Conservation (phyloP, 208 protist species). For the Trypanosoma conorhini region DNA sequence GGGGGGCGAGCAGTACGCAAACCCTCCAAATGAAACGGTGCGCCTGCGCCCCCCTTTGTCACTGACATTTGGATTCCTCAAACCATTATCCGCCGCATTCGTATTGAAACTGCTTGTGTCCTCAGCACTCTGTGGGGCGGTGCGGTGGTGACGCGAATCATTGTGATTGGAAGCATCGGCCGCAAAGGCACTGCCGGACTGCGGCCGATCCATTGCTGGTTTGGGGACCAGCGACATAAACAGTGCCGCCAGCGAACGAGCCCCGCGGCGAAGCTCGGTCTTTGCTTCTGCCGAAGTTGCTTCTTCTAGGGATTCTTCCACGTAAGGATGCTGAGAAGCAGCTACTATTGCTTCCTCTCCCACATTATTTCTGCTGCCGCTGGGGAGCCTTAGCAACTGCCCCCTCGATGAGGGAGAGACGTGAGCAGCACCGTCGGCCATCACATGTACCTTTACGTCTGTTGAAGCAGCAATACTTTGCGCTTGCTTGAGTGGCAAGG, state of each 20-base stretch:
- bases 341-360: background rate
- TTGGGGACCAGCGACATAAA: slow-evolving; percentile 19
- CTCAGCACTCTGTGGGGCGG: background rate
- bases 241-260: slow-evolving; percentile 17
- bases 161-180: background rate
- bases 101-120: background rate
- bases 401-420: background rate
- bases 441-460: background rate
- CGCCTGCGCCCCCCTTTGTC: slow-evolving; percentile 1
- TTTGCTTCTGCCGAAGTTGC: slow-evolving; percentile 2
- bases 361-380: background rate
- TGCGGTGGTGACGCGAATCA: background rate
- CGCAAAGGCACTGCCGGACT: background rate
- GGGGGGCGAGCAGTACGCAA: slow-evolving; percentile 22
- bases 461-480: background rate
- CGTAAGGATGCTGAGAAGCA: background rate
- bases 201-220: background rate
- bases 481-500: background rate
- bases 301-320: background rate
- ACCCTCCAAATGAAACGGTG: slow-evolving; percentile 25
- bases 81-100: background rate
- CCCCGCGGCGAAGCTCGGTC: slow-evolving; percentile 10
- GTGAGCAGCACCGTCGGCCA: background rate
- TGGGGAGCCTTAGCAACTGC: background rate
- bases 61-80: background rate